phyloP scores from a whole-genome alignment of 2,329 filamentous ascomycete genomes.

The Colletotrichum aenigma region DNA sequence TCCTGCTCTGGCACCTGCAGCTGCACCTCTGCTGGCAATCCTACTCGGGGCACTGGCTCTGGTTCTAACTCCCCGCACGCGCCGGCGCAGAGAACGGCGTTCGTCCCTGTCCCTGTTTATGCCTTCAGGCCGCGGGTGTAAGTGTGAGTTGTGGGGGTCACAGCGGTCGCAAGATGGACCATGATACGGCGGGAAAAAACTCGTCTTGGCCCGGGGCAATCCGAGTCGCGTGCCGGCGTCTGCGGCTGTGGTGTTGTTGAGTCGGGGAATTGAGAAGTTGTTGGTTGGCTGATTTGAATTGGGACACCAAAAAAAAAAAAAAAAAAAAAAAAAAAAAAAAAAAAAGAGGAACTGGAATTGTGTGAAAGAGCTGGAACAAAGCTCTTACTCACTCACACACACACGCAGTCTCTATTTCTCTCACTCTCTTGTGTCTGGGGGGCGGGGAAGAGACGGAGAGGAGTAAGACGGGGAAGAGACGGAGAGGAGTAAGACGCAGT shows the following conservation, averaged over 20 bases:
- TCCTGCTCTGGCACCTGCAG: neutral
- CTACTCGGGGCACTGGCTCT: neutral
- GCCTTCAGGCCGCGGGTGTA: slow-evolving; percentile 14
- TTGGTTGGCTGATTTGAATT: neutral
- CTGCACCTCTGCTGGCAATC: neutral
- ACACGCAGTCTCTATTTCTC: neutral
- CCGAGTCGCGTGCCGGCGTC: slow-evolving; percentile 1
- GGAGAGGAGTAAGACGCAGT: neutral
- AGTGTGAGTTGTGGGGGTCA: slow-evolving; percentile 9
- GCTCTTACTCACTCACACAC: neutral
- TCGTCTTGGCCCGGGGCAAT: neutral
- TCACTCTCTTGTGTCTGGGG: neutral
- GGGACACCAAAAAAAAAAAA: neutral
- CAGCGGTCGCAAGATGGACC: neutral
- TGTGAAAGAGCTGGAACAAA: neutral
- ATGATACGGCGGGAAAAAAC: neutral
- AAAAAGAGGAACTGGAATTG: neutral
- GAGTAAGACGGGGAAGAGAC: neutral
- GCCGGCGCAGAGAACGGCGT: slow-evolving; percentile 11
- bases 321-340: neutral
- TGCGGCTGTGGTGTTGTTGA: neutral
- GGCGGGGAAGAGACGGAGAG: neutral
- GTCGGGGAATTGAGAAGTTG: neutral
- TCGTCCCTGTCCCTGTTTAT: slow-evolving; percentile 17
- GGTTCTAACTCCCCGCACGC: slow-evolving; percentile 4